phyloP scores from a whole-genome alignment of 352 stramenopile genomes.

The Thalassiosira ordinaria region DNA sequence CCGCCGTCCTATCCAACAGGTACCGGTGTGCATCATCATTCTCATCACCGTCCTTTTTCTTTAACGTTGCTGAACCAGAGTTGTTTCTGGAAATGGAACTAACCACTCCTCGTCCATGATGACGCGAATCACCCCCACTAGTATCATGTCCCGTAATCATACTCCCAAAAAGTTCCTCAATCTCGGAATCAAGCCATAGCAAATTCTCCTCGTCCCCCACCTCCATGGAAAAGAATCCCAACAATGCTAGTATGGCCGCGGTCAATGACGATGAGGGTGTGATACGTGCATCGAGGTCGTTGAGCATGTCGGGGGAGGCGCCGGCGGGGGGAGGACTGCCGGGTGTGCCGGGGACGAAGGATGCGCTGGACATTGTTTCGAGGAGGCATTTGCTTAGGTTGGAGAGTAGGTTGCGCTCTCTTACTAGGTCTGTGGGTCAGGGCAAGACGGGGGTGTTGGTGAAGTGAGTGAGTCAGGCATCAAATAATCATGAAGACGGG shows the following conservation, averaged over 20 bases:
- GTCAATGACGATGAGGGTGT: conserved; percentile 30
- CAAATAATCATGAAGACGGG: no score
- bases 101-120: conserved; percentile 35
- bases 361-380: conserved; percentile 67
- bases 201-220: conserved; percentile 3
- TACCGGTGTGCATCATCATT: not conserved
- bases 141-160: conserved; percentile 4
- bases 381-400: conserved; percentile 71
- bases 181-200: conserved; percentile 34
- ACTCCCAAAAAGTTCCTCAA: conserved; percentile 23
- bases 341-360: conserved; percentile 34
- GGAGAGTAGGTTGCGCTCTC: conserved; percentile 73
- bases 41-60: not conserved
- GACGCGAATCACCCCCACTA: conserved; percentile 32
- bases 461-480: no score
- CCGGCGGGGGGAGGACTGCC: conserved; percentile 29
- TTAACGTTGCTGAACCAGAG: no score
- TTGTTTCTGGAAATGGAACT: conserved; percentile 9
- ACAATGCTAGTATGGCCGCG: conserved; percentile 30
- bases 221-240: conserved; percentile 39
- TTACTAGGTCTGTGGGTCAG: conserved; percentile 82
- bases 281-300: conserved; percentile 7
- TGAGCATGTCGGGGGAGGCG: conserved; percentile 12
- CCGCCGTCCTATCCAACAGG: conserved; percentile 17
- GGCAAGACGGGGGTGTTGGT: no score